Conservation (phyloP, 2,329 filamentous ascomycete species). For the Rachicladosporium sp. region DNA sequence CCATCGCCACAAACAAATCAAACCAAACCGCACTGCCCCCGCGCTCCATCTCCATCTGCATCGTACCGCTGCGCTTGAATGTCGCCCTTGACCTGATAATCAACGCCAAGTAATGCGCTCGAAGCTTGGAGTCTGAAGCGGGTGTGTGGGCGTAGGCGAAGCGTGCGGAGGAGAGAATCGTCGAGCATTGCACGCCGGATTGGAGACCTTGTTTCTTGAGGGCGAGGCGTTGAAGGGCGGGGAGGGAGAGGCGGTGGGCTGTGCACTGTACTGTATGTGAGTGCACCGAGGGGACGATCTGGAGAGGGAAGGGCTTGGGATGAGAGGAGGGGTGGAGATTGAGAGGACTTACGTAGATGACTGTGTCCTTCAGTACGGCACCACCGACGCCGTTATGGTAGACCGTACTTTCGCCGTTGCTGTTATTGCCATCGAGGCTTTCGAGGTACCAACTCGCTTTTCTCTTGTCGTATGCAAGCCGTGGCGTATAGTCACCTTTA, state of each 20-base stretch:
- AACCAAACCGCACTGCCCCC: conserved; percentile 76
- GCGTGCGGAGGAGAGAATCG: conserved; percentile 74
- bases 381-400: conserved; percentile 53
- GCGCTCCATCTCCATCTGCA: conserved; percentile 88
- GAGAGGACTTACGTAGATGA: too few species aligned
- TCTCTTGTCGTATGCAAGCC: conserved; percentile 69
- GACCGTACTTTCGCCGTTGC: conserved; percentile 43
- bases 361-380: conserved; percentile 72
- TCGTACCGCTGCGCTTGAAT: conserved; percentile 87
- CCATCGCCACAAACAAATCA: conserved; percentile 83
- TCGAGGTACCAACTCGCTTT: conserved; percentile 75
- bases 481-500: conserved; percentile 86
- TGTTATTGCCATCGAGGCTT: conserved; percentile 36
- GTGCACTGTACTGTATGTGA: conserved; percentile 42
- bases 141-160: conserved; percentile 84
- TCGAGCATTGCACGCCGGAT: conserved; percentile 70
- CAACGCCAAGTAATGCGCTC: conserved; percentile 81
- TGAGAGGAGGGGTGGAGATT: conserved; percentile 1
- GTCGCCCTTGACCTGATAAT: conserved; percentile 80
- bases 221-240: conserved; percentile 72
- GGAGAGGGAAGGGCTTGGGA: neutral
- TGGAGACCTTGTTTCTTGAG: conserved; percentile 83
- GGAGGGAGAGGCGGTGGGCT: conserved; percentile 70
- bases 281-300: conserved; percentile 9
- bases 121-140: conserved; percentile 77